phyloP scores from a whole-genome alignment of 2,329 filamentous ascomycete genomes.

The Exserohilum rostratum region DNA sequence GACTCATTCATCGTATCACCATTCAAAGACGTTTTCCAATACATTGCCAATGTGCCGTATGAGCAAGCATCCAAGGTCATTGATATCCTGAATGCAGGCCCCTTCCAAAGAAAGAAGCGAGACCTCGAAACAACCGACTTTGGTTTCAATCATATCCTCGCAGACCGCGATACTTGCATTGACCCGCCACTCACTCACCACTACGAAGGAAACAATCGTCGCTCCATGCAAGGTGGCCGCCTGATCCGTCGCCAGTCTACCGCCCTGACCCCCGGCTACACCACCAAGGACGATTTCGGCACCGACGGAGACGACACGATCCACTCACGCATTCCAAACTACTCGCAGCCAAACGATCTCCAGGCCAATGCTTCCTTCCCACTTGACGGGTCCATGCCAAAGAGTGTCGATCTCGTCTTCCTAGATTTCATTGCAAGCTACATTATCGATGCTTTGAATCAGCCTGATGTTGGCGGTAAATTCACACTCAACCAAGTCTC shows the following conservation, averaged over 20 bases:
- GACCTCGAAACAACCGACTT: constrained; percentile 42
- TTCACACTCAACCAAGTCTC: constrained; percentile 40
- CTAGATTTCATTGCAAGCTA: constrained; percentile 56
- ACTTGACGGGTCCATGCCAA: constrained; percentile 49
- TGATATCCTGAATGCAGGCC: constrained; percentile 53
- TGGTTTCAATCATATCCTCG: constrained; percentile 46
- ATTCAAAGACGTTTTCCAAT: constrained; percentile 61
- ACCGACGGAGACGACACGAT: constrained; percentile 62
- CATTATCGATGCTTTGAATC: constrained; percentile 45
- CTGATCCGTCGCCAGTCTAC: constrained; percentile 58
- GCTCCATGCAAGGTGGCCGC: constrained; percentile 45
- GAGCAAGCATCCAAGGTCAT: constrained; percentile 51
- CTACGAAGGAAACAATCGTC: constrained; percentile 29
- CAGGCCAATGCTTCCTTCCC: constrained; percentile 59
- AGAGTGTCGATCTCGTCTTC: constrained; percentile 61
- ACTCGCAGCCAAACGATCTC: constrained; percentile 58
- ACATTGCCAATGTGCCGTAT: constrained; percentile 61
- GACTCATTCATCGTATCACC: constrained; percentile 63
- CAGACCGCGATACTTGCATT: constrained; percentile 55
- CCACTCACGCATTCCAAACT: constrained; percentile 57
- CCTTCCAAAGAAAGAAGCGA: constrained; percentile 45
- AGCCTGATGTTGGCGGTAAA: constrained; percentile 38
- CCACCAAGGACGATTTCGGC: constrained; percentile 64
- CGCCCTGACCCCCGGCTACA: constrained; percentile 57
- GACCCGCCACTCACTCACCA: constrained; percentile 52